phyloP scores from a whole-genome alignment of 306 rosid species.

The Vicia faba region DNA sequence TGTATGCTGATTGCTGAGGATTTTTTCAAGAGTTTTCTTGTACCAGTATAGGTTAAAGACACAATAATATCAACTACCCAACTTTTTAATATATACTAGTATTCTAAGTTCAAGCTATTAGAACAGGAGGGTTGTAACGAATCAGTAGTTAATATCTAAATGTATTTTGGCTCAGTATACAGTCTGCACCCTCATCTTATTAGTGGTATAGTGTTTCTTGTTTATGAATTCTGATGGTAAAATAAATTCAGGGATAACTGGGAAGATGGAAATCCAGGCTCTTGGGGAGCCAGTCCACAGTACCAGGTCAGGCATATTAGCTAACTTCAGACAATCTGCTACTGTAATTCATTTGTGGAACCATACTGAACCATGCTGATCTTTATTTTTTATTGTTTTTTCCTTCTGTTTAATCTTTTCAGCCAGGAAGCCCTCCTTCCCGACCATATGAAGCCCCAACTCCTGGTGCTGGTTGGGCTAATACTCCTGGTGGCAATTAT shows the following conservation, averaged over 20 bases:
- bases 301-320: constrained; percentile 66
- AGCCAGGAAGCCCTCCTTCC: constrained; percentile 98
- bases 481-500: constrained; percentile 85
- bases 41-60: not conserved
- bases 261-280: constrained; percentile 98
- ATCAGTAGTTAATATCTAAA: constrained; percentile 17
- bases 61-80: not conserved
- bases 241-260: constrained; percentile 75
- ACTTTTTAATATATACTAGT: constrained; percentile 11
- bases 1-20: not conserved
- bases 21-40: not conserved
- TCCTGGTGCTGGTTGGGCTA: constrained; percentile 99
- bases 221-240: constrained; percentile 41
- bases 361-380: not conserved
- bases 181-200: not conserved
- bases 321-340: constrained; percentile 27
- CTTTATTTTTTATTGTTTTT: constrained; percentile 12
- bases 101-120: constrained; percentile 3
- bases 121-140: not conserved
- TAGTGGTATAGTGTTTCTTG: constrained; percentile 6
- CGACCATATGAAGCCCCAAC: constrained; percentile 96
- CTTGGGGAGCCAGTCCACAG: constrained; percentile 96
- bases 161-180: not conserved
- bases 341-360: constrained; percentile 19
- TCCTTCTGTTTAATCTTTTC: constrained; percentile 34